These are phyloP conservation scores for Ceratocystis variospora DNA, from an alignment of 2,329 filamentous ascomycete genomes.

Conservation along the genomic window DNA sequence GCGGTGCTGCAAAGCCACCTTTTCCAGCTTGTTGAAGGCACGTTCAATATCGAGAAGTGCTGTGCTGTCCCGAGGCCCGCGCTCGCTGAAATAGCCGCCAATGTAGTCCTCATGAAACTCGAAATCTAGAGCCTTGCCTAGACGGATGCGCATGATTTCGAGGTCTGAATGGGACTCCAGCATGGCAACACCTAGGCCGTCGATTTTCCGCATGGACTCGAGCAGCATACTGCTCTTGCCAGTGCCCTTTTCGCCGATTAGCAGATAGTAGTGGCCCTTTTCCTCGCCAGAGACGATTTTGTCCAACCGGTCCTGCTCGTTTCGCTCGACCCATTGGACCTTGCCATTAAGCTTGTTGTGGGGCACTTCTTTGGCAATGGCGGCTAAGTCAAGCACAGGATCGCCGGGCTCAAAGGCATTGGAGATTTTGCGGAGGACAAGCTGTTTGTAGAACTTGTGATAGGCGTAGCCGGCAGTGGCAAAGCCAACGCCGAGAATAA, in stretches of 20 bases:
- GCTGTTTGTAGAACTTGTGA: slow-evolving; percentile 73
- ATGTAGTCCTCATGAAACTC: slow-evolving; percentile 98
- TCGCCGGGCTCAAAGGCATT: slow-evolving; percentile 87
- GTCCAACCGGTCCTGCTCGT: slow-evolving; percentile 71
- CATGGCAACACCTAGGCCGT: slow-evolving; percentile 84
- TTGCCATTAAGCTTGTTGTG: slow-evolving; percentile 26
- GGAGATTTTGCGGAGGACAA: slow-evolving; percentile 85
- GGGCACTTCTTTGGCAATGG: slow-evolving; percentile 44
- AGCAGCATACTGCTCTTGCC: slow-evolving; percentile 95
- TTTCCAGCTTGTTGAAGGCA: slow-evolving; percentile 94
- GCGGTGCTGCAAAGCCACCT: slow-evolving; percentile 67
- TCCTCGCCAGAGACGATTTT: slow-evolving; percentile 62
- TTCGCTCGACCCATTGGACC: slow-evolving; percentile 64
- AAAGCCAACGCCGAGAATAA: slow-evolving; percentile 54
- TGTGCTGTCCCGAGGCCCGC: slow-evolving; percentile 80
- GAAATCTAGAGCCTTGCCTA: slow-evolving; percentile 89
- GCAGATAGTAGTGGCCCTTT: slow-evolving; percentile 73
- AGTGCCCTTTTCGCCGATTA: slow-evolving; percentile 90
- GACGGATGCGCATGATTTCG: slow-evolving; percentile 83
- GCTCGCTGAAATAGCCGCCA: slow-evolving; percentile 86
- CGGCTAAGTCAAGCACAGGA: slow-evolving; percentile 70
- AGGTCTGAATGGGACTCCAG: slow-evolving; percentile 91
- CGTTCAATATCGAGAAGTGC: slow-evolving; percentile 90
- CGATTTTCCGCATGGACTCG: slow-evolving; percentile 84
- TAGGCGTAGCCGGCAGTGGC: slow-evolving; percentile 59